Evolutionary conservation across 2,329 filamentous ascomycete species (phyloP), one percentile per base, ranked within the genome.

Genomic region (Neonectria hederae): DNA sequence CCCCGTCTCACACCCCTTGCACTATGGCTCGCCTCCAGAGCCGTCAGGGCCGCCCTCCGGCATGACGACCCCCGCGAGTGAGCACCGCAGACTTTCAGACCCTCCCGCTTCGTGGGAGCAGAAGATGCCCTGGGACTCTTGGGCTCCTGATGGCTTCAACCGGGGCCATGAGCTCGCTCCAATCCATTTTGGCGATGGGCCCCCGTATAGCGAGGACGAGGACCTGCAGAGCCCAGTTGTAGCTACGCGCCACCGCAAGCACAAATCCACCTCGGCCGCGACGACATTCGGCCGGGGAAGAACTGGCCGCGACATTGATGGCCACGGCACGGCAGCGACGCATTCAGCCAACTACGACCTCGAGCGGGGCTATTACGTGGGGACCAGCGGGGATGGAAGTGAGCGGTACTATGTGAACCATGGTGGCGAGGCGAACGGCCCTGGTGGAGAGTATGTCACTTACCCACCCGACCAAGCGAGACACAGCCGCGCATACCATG

Each of bases 141-240:
- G 86, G 84, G 75, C 79, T 60, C 69, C 84, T 74, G 79, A 86
- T 70, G 78, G 84, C 35, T 85, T 87, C 66, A 86, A 84, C 69
- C 90, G 86, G 58, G 88, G 85, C 24, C 86, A 92, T 70, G 91
- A 94, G 74, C 84, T 97, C 17, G 90, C 93, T 10, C 91, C 92
- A 21, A 94, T 96, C 76, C 88, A 93, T 53, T 95, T 96, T 72
- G 92, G 89, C 4, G 93, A 96, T 75, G 94, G 94, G 0, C 94
- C 94, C 22, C 95, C 94, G 2, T 98, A 94, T 82, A 97, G 93
- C 78, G 94, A 97, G 80, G 94, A 98, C 74, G 94, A 98, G 72
- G 96, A 98, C 78, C 85, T 97, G 46, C 93, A 96, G 75, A 97
- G 94, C 76, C 94, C 94, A 0, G 92, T 97, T 19, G 93, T 94